Conservation (phyloP, 2,329 filamentous ascomycete genomes). For the Harringtonia lauricola region DNA sequence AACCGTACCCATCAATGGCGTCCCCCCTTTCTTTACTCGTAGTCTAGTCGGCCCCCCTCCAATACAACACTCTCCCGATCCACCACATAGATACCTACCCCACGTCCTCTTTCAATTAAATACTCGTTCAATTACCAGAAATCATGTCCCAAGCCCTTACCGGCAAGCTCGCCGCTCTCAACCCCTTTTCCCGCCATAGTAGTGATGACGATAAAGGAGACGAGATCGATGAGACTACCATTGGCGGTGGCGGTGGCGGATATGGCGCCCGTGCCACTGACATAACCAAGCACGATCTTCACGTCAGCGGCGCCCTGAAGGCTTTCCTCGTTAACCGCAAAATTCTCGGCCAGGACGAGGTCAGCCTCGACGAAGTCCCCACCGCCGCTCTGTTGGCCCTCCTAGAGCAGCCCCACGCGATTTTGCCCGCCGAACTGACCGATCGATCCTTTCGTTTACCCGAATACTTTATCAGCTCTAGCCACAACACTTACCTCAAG, state of each 20-base stretch:
- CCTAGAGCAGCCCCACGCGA: slow-evolving; percentile 45
- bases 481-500: slow-evolving; percentile 62
- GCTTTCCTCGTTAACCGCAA: slow-evolving; percentile 42
- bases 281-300: slow-evolving; percentile 39
- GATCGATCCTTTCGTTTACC: slow-evolving; percentile 50
- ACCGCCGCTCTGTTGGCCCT: slow-evolving; percentile 36
- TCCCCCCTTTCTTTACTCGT: no score
- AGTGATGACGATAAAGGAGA: slow-evolving; percentile 41
- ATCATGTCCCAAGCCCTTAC: slow-evolving; percentile 20
- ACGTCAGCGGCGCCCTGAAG: slow-evolving; percentile 47
- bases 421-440: slow-evolving; percentile 40
- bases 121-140: slow-evolving; percentile 24
- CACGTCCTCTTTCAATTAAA: not conserved
- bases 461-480: slow-evolving; percentile 63
- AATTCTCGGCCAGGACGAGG: slow-evolving; percentile 37
- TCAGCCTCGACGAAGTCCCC: slow-evolving; percentile 28
- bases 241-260: slow-evolving; percentile 22
- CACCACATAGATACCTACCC: no score
- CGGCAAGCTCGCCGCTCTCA: slow-evolving; percentile 16
- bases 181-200: slow-evolving; percentile 23
- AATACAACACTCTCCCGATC: no score
- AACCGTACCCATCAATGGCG: no score
- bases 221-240: slow-evolving; percentile 33
- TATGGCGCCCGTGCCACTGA: slow-evolving; percentile 21
- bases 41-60: no score